Evolutionary conservation across 2,329 filamentous ascomycete genomes (phyloP).

Genomic region (Arthrobotrys entomopaga): DNA sequence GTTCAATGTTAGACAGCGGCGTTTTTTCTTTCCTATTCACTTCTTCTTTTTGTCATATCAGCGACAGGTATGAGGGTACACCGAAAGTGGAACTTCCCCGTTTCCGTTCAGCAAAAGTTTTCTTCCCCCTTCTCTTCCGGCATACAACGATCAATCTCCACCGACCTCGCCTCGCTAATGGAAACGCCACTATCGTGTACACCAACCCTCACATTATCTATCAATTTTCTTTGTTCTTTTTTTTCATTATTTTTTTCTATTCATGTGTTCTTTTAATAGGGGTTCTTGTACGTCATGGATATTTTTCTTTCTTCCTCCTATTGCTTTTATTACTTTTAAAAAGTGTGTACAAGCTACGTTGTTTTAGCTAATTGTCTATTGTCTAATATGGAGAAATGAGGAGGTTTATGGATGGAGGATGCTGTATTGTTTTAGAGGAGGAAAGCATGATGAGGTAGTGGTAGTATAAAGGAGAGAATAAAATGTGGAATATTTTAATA

Average conservation of each 20-base stretch:
- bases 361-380: constrained; percentile 45
- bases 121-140: constrained; percentile 1
- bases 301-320: constrained; percentile 4
- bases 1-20: constrained; percentile 21
- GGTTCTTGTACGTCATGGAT: neutral
- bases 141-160: neutral
- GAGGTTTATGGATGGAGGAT: neutral
- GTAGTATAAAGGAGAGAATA: neutral
- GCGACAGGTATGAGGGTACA: neutral
- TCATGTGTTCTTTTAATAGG: neutral
- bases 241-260: constrained; percentile 3
- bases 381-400: constrained; percentile 29
- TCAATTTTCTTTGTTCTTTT: neutral
- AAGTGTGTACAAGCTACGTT: constrained; percentile 23
- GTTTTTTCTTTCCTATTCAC: neutral
- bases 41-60: neutral
- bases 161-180: no score
- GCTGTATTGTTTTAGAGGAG: neutral
- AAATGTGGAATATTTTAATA: no score
- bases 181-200: no score
- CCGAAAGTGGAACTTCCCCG: neutral
- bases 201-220: no score
- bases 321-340: constrained; percentile 12
- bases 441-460: neutral
- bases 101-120: neutral